These are phyloP conservation scores for Aegilops sharonensis DNA, from an alignment of 176 grass and related monocot genomes.

Conservation along the genomic window DNA sequence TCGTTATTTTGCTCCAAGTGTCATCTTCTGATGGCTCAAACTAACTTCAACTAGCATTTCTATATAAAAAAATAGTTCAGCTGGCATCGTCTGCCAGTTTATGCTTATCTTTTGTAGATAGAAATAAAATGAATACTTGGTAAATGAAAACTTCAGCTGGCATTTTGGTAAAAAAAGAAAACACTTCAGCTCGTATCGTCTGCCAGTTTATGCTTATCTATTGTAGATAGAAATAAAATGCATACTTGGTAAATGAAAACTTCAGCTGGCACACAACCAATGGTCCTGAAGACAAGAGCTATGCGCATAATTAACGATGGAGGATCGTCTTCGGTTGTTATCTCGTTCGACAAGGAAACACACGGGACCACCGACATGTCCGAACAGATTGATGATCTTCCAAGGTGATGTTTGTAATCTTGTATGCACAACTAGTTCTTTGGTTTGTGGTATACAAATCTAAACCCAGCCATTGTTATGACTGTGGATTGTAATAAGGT, in stretches of 20 bases:
- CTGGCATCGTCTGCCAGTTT: not conserved
- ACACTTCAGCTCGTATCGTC: not conserved
- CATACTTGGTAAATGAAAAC: too few species aligned
- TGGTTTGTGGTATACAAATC: not conserved
- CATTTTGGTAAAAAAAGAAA: too few species aligned
- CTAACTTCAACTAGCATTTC: not conserved
- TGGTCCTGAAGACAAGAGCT: not conserved
- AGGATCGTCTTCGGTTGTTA: not conserved
- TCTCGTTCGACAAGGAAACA: not conserved
- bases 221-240: not conserved
- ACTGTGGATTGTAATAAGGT: not conserved
- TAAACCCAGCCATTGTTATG: not conserved
- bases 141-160: too few species aligned
- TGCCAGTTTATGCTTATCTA: not conserved
- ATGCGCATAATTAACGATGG: too few species aligned
- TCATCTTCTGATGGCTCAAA: not conserved
- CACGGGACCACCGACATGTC: not conserved
- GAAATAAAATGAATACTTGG: not conserved
- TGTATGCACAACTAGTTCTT: not conserved
- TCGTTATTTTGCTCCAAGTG: not conserved
- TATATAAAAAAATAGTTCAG: too few species aligned
- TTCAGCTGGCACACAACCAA: too few species aligned
- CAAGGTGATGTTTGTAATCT: not conserved
- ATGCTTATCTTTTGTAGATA: not conserved
- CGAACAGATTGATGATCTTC: not conserved